These are phyloP conservation scores for Pyricularia sp. DNA, from an alignment of 2,329 filamentous ascomycete species.

Conservation along the genomic window DNA sequence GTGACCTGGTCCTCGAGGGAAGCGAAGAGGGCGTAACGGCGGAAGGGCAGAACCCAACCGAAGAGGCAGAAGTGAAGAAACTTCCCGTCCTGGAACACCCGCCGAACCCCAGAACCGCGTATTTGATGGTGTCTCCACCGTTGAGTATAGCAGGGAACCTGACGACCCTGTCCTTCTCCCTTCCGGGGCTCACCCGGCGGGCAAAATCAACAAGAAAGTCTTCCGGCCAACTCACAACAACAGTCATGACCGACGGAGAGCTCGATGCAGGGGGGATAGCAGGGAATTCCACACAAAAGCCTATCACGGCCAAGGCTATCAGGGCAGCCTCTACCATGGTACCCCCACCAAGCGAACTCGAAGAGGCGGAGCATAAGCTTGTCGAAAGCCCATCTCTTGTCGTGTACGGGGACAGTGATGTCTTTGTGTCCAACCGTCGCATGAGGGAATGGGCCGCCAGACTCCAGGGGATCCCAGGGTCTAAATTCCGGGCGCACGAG, in stretches of 20 bases:
- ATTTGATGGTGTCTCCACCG: constrained; percentile 61
- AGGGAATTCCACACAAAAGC: not conserved
- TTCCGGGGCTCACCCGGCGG: constrained; percentile 12
- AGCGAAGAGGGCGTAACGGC: constrained; percentile 15
- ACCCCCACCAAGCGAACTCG: not conserved
- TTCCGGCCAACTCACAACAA: not conserved
- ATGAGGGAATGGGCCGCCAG: constrained; percentile 54
- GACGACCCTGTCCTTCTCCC: constrained; percentile 48
- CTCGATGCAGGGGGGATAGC: not conserved
- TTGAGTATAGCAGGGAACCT: constrained; percentile 50
- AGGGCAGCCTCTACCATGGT: constrained; percentile 3
- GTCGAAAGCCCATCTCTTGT: constrained; percentile 52
- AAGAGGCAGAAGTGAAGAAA: constrained; percentile 1
- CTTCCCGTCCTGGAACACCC: constrained; percentile 23
- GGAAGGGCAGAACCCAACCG: constrained; percentile 10
- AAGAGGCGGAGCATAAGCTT: constrained; percentile 42
- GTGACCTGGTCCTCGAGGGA: constrained; percentile 8
- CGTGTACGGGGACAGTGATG: constrained; percentile 67
- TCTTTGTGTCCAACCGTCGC: constrained; percentile 59
- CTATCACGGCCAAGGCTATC: not conserved
- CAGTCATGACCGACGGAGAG: not conserved
- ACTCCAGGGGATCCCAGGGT: constrained; percentile 29
- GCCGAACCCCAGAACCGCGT: constrained; percentile 33
- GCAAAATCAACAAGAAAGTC: not conserved
- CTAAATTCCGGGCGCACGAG: constrained; percentile 31